A percentile compares a stretch with the other conserved stretches of the same genome.
phyloP scores from a whole-genome alignment of 2,329 filamentous ascomycete species.

The Sporothrix phasma region DNA sequence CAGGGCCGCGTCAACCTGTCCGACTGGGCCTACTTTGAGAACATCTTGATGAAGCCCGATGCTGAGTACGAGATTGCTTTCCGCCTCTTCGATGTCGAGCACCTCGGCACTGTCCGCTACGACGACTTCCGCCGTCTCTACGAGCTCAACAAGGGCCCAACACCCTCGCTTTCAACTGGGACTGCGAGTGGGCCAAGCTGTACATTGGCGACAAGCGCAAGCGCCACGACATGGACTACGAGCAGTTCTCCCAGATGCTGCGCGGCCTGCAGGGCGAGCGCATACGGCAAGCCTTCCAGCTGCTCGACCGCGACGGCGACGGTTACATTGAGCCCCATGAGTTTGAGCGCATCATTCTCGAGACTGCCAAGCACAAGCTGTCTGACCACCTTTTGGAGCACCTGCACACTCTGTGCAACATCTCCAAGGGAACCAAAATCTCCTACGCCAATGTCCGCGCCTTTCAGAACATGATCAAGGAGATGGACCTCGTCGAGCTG shows the following conservation, averaged over 20 bases:
- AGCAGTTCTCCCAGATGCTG: constrained; percentile 96
- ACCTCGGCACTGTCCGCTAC: constrained; percentile 78
- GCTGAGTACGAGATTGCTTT: constrained; percentile 99
- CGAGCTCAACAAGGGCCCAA: constrained; percentile 78
- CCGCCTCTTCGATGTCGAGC: constrained; percentile 82
- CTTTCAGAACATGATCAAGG: constrained; percentile 94
- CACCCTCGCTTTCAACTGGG: constrained; percentile 91
- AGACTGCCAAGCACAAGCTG: constrained; percentile 90
- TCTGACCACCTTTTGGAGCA: constrained; percentile 92
- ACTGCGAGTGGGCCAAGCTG: constrained; percentile 89
- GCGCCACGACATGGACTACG: constrained; percentile 85
- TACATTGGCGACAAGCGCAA: constrained; percentile 85
- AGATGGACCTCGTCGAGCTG: constrained; percentile 95
- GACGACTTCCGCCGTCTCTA: constrained; percentile 79
- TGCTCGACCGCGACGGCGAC: constrained; percentile 82
- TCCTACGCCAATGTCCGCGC: constrained; percentile 96
- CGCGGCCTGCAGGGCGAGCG: constrained; percentile 92
- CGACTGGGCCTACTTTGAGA: constrained; percentile 92
- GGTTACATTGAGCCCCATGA: constrained; percentile 93
- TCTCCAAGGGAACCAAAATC: constrained; percentile 82
- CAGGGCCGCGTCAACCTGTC: constrained; percentile 64
- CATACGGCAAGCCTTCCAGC: constrained; percentile 87
- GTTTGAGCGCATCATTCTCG: constrained; percentile 91
- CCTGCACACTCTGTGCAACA: constrained; percentile 88
- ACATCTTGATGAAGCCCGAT: constrained; percentile 84